Evolutionary conservation across 345 rosid species (phyloP).

Genomic region (Dipteronia sinensis): DNA sequence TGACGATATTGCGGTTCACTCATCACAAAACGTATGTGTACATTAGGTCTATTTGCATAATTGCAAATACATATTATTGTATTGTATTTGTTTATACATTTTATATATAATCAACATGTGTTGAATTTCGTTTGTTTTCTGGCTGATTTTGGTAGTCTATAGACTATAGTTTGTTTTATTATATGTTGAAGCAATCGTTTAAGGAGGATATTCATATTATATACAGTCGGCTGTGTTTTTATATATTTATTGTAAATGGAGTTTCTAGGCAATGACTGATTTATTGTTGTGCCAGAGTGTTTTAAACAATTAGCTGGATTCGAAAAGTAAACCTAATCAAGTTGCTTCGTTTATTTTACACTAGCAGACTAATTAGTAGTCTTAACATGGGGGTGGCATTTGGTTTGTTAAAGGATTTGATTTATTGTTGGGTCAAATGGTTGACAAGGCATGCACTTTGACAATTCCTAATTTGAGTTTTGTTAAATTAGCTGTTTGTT

Average conservation of each 20-base stretch:
- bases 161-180: neutral
- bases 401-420: neutral
- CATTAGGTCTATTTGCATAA: too few relatives aligned
- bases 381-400: neutral
- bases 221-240: neutral
- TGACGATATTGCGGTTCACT: neutral
- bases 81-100: neutral
- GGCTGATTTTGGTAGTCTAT: neutral
- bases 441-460: neutral
- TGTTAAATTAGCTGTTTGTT: neutral
- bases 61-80: neutral
- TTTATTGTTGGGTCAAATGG: neutral
- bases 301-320: neutral
- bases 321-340: too few relatives aligned
- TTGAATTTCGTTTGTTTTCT: neutral
- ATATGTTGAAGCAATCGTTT: neutral
- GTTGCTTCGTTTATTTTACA: neutral
- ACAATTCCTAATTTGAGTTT: neutral
- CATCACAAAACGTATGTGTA: neutral
- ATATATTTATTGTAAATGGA: neutral
- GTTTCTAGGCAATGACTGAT: neutral
- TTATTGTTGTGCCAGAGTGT: neutral
- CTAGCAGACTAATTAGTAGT: neutral
- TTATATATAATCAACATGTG: neutral
- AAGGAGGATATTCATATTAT: neutral